These are phyloP conservation scores for Canavalia ensiformis DNA, from an alignment of 306 rosid species.

Conservation along the genomic window DNA sequence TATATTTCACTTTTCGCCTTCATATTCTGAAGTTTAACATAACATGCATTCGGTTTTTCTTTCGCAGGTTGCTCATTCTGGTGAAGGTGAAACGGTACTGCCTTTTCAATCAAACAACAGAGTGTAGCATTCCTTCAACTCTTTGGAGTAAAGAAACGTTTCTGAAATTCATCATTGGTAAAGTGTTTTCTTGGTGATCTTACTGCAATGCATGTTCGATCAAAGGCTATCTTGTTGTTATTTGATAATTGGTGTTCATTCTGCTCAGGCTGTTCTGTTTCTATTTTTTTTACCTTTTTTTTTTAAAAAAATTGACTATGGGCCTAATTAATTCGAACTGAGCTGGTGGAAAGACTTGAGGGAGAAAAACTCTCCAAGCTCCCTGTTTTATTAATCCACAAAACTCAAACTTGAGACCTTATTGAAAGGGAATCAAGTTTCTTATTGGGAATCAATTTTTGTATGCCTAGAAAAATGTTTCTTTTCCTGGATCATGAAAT, in stretches of 20 bases:
- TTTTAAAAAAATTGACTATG: not conserved
- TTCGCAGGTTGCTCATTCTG: not conserved
- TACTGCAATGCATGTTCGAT: slow-evolving; percentile 17
- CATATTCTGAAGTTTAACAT: not conserved
- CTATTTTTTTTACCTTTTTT: not conserved
- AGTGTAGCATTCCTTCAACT: not conserved
- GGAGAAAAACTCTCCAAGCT: not conserved
- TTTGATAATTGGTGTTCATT: not conserved
- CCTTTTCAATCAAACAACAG: slow-evolving; percentile 28
- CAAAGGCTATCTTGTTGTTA: not conserved
- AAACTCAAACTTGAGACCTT: not conserved
- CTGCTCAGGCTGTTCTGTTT: not conserved
- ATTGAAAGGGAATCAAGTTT: not conserved
- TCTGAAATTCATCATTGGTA: not conserved
- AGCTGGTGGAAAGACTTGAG: not conserved
- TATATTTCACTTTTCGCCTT: not conserved
- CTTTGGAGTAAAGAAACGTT: slow-evolving; percentile 2
- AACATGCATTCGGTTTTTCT: not conserved
- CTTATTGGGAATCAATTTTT: not conserved
- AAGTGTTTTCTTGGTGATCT: slow-evolving; percentile 20
- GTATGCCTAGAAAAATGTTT: not conserved
- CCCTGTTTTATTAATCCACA: no score
- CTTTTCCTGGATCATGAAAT: slow-evolving; percentile 27
- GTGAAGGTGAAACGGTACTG: not conserved
- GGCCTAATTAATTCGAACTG: not conserved